Evolutionary conservation across 148 eudicot species (phyloP), one percentile per base, ranked within the genome.

Genomic region (Spergularia marina): DNA sequence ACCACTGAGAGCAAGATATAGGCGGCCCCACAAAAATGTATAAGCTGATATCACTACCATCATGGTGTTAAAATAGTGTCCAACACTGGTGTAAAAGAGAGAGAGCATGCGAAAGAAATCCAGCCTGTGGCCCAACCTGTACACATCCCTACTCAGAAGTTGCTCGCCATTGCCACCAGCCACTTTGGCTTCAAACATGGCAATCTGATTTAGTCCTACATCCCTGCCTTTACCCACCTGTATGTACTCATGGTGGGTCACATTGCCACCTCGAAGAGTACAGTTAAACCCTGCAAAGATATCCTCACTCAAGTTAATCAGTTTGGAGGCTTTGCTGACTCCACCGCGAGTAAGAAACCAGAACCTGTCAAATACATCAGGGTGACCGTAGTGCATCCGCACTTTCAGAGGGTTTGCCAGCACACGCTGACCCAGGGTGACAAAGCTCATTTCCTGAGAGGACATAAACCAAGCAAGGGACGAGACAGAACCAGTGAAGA

Each of bases 391-490:
- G 76, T 94, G 98, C 98, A 94, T 94, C 59, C 98, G 83, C 34
- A 94, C 97, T 81, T 90, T 94, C 36, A 94, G 84, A 69, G 98
- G 98, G 68, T 91, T 87, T 68, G 98, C 98, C 63, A 94, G 78
- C 82, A 94, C 98, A 68, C 98, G 91, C 75, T 94, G 97, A 14
- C 97, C 98, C 61, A 94, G 83, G 12, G 98, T 94, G 21, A 94
- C 98, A 77, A 94, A 91, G 75, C 96, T 90, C 55, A 76, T 89
- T 78, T 94, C 98, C 83, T 94, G 98, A 69, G 97, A 87, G 76
- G 98, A 94, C 98, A 94, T 94, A 80, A 94, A 94, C 98, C 96
- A 86, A 64, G 98, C 98, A 21, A 94, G 93, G n/a, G 98, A 94
- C 16, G 98, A 94, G 1, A 94, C 98, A 30, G 97, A 91, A 18